Evolutionary conservation across 768 basidiomycete species (phyloP).

Genomic region (Mycena chlorophos): DNA sequence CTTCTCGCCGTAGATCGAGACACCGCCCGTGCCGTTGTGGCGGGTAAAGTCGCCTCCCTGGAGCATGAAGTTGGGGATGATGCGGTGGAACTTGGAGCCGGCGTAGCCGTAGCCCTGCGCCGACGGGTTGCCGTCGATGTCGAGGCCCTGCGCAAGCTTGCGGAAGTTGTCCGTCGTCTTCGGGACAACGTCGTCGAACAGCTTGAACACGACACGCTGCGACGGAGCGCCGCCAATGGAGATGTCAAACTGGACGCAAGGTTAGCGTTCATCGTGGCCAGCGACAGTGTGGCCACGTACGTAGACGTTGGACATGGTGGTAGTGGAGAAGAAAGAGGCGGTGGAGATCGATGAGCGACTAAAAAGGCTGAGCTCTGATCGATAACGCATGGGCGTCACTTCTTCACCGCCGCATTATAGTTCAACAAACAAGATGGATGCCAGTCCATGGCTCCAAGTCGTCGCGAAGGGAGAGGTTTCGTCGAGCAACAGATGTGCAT

Average conservation of each 20-base stretch:
- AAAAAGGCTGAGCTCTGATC: background rate
- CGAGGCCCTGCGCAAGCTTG: constrained; percentile 62
- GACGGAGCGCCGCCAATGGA: constrained; percentile 57
- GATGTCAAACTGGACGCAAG: constrained; percentile 56
- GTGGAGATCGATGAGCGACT: constrained; percentile 1
- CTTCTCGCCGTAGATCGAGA: constrained; percentile 81
- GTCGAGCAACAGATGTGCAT: background rate
- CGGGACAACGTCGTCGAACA: constrained; percentile 83
- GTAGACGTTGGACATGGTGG: constrained; percentile 11
- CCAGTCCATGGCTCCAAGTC: background rate
- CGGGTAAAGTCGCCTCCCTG: constrained; percentile 87
- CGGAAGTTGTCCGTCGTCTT: constrained; percentile 81
- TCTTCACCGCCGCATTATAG: background rate
- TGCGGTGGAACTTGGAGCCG: constrained; percentile 67
- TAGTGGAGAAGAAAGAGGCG: constrained; percentile 3
- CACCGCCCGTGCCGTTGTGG: constrained; percentile 77
- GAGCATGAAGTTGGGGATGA: constrained; percentile 81
- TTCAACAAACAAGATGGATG: too few species aligned
- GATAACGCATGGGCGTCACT: background rate
- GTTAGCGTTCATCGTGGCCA: background rate
- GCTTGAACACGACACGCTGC: constrained; percentile 79
- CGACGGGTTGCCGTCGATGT: constrained; percentile 1
- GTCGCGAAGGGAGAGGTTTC: background rate
- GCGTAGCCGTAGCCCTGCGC: constrained; percentile 71
- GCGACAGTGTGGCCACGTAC: background rate